phyloP scores from a whole-genome alignment of 1,284 basidiomycete genomes.

The Phaffia rhodozyma region DNA sequence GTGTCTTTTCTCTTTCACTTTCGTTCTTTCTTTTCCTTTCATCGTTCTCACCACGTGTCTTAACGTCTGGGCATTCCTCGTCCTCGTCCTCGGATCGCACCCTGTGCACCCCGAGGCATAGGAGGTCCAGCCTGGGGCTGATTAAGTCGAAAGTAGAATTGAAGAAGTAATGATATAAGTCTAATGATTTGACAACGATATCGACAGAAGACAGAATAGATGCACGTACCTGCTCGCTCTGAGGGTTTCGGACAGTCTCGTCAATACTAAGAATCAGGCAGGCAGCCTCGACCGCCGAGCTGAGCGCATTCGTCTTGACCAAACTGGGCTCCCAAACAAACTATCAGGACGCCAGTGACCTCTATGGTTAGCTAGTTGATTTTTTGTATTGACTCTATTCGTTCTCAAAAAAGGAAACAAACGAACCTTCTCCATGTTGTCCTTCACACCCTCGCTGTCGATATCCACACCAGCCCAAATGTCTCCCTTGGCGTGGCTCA shows the following conservation, averaged over 20 bases:
- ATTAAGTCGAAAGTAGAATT: constrained; percentile 36
- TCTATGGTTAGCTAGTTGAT: too few species aligned
- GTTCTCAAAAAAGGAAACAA: too few species aligned
- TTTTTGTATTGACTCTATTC: too few species aligned
- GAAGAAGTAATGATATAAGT: constrained; percentile 17
- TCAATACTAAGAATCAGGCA: constrained; percentile 90
- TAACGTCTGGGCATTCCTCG: constrained; percentile 39
- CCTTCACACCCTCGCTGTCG: constrained; percentile 79
- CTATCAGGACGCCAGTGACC: constrained; percentile 25
- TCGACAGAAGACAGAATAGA: constrained; percentile 7
- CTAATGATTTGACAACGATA: not conserved
- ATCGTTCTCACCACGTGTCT: too few species aligned
- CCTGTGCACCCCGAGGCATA: constrained; percentile 68
- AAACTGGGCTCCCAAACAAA: constrained; percentile 98
- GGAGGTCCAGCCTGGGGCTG: constrained; percentile 52
- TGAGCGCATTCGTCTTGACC: constrained; percentile 90
- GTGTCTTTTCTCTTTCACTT: too few species aligned
- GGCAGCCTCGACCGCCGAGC: constrained; percentile 89
- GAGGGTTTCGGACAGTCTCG: constrained; percentile 86
- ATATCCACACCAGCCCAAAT: constrained; percentile 94
- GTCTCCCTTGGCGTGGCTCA: constrained; percentile 79
- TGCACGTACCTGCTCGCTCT: constrained; percentile 67
- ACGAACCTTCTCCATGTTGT: constrained; percentile 70
- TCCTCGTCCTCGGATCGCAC: constrained; percentile 70
- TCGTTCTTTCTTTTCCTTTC: too few species aligned